phyloP scores from a whole-genome alignment of 2,329 filamentous ascomycete genomes.

The Harringtonia lauricola region DNA sequence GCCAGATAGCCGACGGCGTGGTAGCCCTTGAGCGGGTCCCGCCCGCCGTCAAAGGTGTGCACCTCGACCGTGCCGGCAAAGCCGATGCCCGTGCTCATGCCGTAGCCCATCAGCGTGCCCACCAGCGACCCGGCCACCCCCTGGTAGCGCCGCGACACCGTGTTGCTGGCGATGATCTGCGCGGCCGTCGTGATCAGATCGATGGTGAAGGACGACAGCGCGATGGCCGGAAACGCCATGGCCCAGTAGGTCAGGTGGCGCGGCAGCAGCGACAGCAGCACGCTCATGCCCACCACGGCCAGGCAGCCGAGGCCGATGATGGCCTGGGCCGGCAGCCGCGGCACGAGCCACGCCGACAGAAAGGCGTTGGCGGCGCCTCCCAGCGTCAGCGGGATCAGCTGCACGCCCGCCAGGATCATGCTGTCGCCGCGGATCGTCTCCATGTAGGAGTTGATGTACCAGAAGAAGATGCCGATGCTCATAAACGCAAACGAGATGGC shows the following conservation, averaged over 20 bases:
- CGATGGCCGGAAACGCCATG: conserved; percentile 26
- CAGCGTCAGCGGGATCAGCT: not conserved
- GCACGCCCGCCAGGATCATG: not conserved
- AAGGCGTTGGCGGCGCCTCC: not conserved
- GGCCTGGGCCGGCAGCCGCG: not conserved
- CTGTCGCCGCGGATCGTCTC: not conserved
- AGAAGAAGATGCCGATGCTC: conserved; percentile 10
- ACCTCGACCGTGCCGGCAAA: conserved; percentile 24
- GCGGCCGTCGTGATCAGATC: conserved; percentile 38
- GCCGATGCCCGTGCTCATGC: conserved; percentile 19
- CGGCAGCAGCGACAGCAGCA: not conserved
- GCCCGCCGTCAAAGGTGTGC: conserved; percentile 6
- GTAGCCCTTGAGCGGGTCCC: conserved; percentile 20
- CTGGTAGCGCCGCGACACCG: conserved; percentile 33
- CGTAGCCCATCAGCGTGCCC: conserved; percentile 23
- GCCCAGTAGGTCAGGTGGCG: conserved; percentile 23
- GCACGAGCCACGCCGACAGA: not conserved
- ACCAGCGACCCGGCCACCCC: conserved; percentile 38
- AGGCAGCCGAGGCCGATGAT: not conserved
- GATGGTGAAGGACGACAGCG: conserved; percentile 25
- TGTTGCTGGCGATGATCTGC: conserved; percentile 41
- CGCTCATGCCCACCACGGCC: not conserved
- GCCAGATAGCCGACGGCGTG: not conserved
- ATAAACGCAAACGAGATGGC: conserved; percentile 10
- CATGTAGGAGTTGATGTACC: conserved; percentile 10